phyloP scores from a whole-genome alignment of 23 red algal genomes.

The Gracilaria gracilis region DNA sequence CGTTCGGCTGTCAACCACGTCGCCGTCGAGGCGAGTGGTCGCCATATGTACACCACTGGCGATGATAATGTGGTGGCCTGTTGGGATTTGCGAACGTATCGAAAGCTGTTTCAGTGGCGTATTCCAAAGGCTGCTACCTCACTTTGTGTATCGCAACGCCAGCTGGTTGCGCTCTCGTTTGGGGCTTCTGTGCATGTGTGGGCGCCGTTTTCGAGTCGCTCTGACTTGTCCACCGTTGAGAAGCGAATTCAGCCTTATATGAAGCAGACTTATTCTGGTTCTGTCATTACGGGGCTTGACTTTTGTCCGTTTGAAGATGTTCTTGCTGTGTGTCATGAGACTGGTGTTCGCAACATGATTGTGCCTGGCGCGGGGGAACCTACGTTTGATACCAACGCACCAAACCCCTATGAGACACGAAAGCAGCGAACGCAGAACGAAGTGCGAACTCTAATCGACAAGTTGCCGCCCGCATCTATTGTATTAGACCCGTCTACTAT shows the following conservation, averaged over 20 bases:
- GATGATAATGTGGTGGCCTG: slow-evolving; percentile 53
- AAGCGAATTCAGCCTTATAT: slow-evolving; percentile 61
- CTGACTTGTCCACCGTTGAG: background rate
- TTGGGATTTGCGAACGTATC: slow-evolving; percentile 89
- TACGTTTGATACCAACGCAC: slow-evolving; percentile 79
- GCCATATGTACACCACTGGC: slow-evolving; percentile 80
- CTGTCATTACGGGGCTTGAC: slow-evolving; percentile 36
- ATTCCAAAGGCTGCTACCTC: slow-evolving; percentile 25
- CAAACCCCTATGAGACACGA: slow-evolving; percentile 83
- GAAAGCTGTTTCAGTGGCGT: slow-evolving; percentile 13
- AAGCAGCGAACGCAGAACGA: slow-evolving; percentile 75
- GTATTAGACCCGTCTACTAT: slow-evolving; percentile 72
- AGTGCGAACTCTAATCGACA: slow-evolving; percentile 89
- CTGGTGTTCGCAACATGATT: slow-evolving; percentile 79
- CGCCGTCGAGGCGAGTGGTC: slow-evolving; percentile 67
- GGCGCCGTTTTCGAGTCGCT: background rate
- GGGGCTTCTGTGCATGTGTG: slow-evolving; percentile 71
- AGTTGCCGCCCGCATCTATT: slow-evolving; percentile 84
- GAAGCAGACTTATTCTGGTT: slow-evolving; percentile 62
- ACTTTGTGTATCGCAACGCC: slow-evolving; percentile 66
- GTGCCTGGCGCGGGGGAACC: slow-evolving; percentile 90
- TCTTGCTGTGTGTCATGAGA: slow-evolving; percentile 80
- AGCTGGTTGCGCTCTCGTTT: slow-evolving; percentile 64
- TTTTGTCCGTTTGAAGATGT: slow-evolving; percentile 98
- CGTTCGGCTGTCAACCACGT: slow-evolving; percentile 73